Percentiles rank a stretch among this genome's conserved stretches.
phyloP scores from a whole-genome alignment of 23 red algal species.

The Rhodosorus marinus region DNA sequence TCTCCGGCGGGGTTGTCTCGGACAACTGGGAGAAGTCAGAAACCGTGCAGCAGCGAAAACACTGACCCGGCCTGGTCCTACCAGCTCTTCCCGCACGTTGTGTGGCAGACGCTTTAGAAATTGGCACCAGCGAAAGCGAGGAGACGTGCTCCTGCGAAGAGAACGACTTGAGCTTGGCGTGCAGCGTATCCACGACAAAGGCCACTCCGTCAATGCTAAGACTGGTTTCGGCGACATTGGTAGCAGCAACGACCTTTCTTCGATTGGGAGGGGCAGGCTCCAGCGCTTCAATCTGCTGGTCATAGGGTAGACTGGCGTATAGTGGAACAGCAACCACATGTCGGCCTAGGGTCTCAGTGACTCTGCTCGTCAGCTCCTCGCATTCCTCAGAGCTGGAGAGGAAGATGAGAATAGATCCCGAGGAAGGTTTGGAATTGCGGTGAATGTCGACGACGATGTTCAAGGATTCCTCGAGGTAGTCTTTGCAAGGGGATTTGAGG shows the following conservation, averaged over 20 bases:
- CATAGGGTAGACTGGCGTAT: slow-evolving; percentile 59
- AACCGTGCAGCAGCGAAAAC: too few relatives aligned
- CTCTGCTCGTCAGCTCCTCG: too few relatives aligned
- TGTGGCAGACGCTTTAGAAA: slow-evolving; percentile 65
- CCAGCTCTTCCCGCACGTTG: slow-evolving; percentile 87
- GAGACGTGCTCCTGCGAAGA: slow-evolving; percentile 60
- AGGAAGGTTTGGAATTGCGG: too few relatives aligned
- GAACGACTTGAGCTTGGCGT: slow-evolving; percentile 80
- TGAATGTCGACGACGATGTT: too few relatives aligned
- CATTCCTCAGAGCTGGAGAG: too few relatives aligned
- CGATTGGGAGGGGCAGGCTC: slow-evolving; percentile 19
- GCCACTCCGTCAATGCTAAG: slow-evolving; percentile 92
- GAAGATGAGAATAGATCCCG: too few relatives aligned
- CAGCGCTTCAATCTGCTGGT: slow-evolving; percentile 24
- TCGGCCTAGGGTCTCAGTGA: background rate
- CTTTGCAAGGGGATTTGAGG: too few relatives aligned
- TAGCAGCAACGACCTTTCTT: slow-evolving; percentile 80
- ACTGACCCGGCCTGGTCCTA: slow-evolving; percentile 65
- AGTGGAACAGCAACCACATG: slow-evolving; percentile 63
- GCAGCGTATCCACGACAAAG: slow-evolving; percentile 82
- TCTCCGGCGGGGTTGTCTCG: slow-evolving; percentile 57
- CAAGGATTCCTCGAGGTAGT: too few relatives aligned
- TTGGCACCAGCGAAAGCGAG: slow-evolving; percentile 48
- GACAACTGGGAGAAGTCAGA: too few relatives aligned
- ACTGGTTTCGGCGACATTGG: slow-evolving; percentile 90